Conservation (phyloP, 2,329 filamentous ascomycete genomes). For the Sphaerostilbella broomeana region DNA sequence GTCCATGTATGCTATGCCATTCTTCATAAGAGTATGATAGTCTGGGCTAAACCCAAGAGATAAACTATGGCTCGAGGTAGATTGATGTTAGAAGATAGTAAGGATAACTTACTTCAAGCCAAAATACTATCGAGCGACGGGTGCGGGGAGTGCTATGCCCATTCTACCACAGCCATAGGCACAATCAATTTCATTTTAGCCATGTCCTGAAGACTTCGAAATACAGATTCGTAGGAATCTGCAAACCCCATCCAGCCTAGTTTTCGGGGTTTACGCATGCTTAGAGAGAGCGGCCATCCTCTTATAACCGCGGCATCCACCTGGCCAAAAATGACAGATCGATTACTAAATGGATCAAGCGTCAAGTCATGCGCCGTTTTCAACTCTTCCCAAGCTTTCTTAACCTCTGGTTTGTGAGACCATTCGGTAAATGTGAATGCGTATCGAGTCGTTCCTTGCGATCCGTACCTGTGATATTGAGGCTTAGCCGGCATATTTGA, state of each 20-base stretch:
- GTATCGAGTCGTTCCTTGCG: too few relatives aligned
- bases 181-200: too few relatives aligned
- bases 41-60: too few relatives aligned
- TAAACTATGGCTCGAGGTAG: too few relatives aligned
- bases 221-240: neutral
- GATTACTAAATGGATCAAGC: neutral
- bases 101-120: too few relatives aligned
- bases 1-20: too few relatives aligned
- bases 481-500: neutral
- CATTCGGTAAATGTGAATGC: neutral
- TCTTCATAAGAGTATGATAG: too few relatives aligned
- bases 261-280: conserved; percentile 4
- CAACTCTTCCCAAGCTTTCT: conserved; percentile 1
- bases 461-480: neutral
- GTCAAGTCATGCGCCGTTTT: neutral
- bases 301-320: neutral
- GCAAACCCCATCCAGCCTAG: conserved; percentile 5
- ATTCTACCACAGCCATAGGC: too few relatives aligned
- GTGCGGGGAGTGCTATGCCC: too few relatives aligned
- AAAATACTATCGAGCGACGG: too few relatives aligned
- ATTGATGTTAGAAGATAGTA: too few relatives aligned
- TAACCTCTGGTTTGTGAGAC: conserved; percentile 4
- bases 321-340: neutral
- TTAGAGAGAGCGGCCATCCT: neutral
- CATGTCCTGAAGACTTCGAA: conserved; percentile 4